Base-by-base conservation (phyloP, 2,329 filamentous ascomycete genomes). In the Penicillium sclerotiorum region DNA sequence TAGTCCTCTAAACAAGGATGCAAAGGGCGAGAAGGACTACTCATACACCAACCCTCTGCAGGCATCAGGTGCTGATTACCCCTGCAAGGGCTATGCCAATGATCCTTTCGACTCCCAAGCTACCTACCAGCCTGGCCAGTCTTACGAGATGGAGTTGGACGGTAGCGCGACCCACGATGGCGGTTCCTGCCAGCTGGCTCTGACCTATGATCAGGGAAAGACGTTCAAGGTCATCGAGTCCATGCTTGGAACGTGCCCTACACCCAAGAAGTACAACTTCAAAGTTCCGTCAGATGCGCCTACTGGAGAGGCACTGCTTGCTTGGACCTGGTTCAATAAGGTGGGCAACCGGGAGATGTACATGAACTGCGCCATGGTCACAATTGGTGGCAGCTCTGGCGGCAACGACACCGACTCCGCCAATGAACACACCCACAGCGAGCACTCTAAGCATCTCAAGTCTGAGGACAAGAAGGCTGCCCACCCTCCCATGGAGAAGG, bases 291-390 rank as follows among this genome's bases (percentile, higher is more conserved):
- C 72, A 2, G 83, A 86, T 57, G 82, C 83, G 1, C 82, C 83
- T n/a, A 52, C 76, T 71, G 70, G 80, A 3, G 62, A 85, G 27
- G 86, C 83, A 49, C 68, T 92, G 37, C 80, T 92, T 43, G 83
- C 84, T 30, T 93, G 89, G 89, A 84, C 83, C 21, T 89, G 86
- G 86, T 86, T 88, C 74, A 90, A 90, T 76, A 76, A 84, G 57
- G 71, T 87, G 33, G 88, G 89, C 21, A 91, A 91, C 73, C 81
- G 89, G 40, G 89, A 93, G 69, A 89, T 88, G 82, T 94, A 94
- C 80, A 90, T 90, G 86, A 90, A 90, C 73, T 94, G 89, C 65
- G 88, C 89, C 7, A 77, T 81, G 44, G 80, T 92, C 60, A 83
- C 80, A 54, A 84, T 91, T 28, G 64, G 71, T 2, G 67, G 66